These are phyloP conservation scores for Fusarium sulawesiense DNA, from an alignment of 2,329 filamentous ascomycete genomes.

Conservation along the genomic window DNA sequence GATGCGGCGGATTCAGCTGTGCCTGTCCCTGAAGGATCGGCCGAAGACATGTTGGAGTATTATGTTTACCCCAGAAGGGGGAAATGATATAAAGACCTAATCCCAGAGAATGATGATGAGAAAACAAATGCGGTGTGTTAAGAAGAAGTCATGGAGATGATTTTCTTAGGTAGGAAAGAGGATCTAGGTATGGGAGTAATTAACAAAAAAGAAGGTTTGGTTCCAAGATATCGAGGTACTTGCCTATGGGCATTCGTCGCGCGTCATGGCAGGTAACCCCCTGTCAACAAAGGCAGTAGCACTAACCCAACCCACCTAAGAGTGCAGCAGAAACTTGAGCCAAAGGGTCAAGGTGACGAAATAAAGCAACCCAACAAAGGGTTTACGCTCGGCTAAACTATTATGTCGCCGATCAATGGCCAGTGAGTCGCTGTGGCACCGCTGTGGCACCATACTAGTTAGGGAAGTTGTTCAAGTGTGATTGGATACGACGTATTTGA, in stretches of 20 bases:
- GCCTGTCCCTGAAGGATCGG: conserved; percentile 27
- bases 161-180: neutral
- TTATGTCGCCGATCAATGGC: neutral
- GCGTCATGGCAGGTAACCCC: neutral
- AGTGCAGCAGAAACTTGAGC: neutral
- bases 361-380: neutral
- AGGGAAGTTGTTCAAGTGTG: neutral
- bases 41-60: conserved; percentile 17
- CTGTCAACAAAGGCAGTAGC: neutral
- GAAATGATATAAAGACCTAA: neutral
- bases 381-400: neutral
- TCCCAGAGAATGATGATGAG: conserved; percentile 6
- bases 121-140: neutral
- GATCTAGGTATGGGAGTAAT: neutral
- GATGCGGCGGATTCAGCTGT: conserved; percentile 21
- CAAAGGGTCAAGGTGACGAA: neutral
- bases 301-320: neutral
- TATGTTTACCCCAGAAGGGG: conserved; percentile 30
- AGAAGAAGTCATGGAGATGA: neutral
- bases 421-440: neutral
- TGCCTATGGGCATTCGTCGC: neutral
- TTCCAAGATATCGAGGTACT: neutral
- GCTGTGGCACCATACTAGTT: neutral
- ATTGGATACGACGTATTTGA: neutral
- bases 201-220: neutral